These are phyloP conservation scores for Linnemannia hyalina DNA, from an alignment of 192 early-diverging fungal genomes.

Conservation along the genomic window DNA sequence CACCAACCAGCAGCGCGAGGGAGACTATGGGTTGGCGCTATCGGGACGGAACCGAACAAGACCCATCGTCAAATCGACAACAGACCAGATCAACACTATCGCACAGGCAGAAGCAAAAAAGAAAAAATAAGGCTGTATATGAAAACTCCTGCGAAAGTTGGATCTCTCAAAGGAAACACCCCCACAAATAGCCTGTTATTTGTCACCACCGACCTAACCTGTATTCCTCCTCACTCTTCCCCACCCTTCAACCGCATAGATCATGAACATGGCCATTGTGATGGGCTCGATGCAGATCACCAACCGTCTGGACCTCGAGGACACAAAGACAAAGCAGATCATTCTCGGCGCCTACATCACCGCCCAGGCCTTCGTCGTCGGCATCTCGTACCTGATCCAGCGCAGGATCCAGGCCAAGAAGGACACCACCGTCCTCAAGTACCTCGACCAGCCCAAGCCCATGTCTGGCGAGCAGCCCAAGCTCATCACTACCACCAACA, in stretches of 20 bases:
- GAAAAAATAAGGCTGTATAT: background rate
- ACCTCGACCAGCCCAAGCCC: constrained; percentile 80
- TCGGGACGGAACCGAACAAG: background rate
- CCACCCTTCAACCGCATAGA: constrained; percentile 20
- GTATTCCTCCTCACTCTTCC: background rate
- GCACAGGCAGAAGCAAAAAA: background rate
- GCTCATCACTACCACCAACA: constrained; percentile 72
- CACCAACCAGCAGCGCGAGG: background rate
- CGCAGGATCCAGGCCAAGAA: constrained; percentile 76
- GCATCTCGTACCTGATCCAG: constrained; percentile 56
- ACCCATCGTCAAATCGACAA: background rate
- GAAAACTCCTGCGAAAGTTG: background rate
- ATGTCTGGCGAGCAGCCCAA: constrained; percentile 58
- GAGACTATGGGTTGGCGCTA: background rate
- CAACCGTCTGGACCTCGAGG: constrained; percentile 75
- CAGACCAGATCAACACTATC: background rate
- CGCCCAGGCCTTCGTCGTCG: constrained; percentile 69
- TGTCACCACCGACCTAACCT: background rate
- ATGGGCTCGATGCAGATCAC: constrained; percentile 76
- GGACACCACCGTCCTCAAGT: constrained; percentile 86
- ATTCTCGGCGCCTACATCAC: constrained; percentile 69
- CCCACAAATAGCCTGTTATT: background rate
- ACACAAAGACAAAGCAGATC: constrained; percentile 67
- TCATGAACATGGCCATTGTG: constrained; percentile 69
- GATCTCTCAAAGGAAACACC: background rate